A percentile compares a stretch with the other conserved stretches of the same genome.
Evolutionary conservation across 1,284 basidiomycete species (phyloP).

Genomic region (Kwoniella shivajii): DNA sequence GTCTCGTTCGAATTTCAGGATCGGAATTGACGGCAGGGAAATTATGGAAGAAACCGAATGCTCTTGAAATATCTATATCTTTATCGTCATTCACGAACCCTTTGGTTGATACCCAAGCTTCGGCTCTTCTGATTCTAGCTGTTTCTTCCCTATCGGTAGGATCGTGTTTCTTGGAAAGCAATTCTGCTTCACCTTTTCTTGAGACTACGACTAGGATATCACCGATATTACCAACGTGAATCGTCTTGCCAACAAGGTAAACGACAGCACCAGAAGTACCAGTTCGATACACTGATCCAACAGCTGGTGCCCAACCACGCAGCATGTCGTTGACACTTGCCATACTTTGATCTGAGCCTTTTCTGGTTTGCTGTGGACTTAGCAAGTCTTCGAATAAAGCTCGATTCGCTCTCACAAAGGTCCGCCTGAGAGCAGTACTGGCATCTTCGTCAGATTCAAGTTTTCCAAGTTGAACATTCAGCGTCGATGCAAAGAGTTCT

Average conservation of each 20-base stretch:
- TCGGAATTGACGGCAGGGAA: constrained; percentile 88
- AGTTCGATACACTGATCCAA: constrained; percentile 59
- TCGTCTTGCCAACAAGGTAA: constrained; percentile 77
- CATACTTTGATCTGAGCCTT: constrained; percentile 67
- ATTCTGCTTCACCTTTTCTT: constrained; percentile 70
- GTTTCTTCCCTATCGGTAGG: constrained; percentile 88
- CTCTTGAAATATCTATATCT: constrained; percentile 84
- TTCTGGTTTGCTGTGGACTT: constrained; percentile 58
- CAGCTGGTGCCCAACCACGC: constrained; percentile 52
- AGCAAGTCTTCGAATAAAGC: constrained; percentile 65
- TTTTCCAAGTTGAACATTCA: constrained; percentile 63
- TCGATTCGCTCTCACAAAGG: constrained; percentile 84
- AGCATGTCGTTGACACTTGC: constrained; percentile 27
- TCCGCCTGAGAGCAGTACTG: constrained; percentile 75
- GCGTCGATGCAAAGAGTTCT: constrained; percentile 70
- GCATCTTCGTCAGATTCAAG: constrained; percentile 61
- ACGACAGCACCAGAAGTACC: constrained; percentile 86
- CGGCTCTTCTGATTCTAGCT: constrained; percentile 81
- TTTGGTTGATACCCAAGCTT: constrained; percentile 95
- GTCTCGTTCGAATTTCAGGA: constrained; percentile 73
- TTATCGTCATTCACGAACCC: constrained; percentile 82
- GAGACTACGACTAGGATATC: constrained; percentile 89
- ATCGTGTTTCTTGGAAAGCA: constrained; percentile 82
- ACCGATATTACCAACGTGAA: constrained; percentile 91
- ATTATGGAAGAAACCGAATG: constrained; percentile 91